Evolutionary conservation across 768 basidiomycete genomes (phyloP).

Genomic region (Gloeostereum incarnatum): DNA sequence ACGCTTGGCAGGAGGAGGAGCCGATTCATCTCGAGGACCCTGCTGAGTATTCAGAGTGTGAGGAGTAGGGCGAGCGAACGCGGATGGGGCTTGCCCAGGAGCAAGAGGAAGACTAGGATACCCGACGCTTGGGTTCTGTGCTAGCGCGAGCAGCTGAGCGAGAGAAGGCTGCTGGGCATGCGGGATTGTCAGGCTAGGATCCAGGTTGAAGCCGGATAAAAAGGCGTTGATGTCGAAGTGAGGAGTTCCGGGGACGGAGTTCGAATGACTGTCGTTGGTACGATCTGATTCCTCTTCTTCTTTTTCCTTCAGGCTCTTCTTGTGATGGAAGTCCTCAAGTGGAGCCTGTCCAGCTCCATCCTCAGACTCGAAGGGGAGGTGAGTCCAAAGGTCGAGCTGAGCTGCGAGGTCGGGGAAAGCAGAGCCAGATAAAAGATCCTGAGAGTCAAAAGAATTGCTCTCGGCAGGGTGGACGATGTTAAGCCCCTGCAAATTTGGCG

Average conservation of each 20-base stretch:
- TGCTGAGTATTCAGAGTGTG: too few species aligned
- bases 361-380: slow-evolving; percentile 71
- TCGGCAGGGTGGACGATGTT: slow-evolving; percentile 63
- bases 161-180: slow-evolving; percentile 40
- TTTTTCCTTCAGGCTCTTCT: slow-evolving; percentile 29
- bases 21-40: slow-evolving; percentile 17
- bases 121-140: neutral
- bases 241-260: slow-evolving; percentile 40
- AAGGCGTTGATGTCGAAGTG: slow-evolving; percentile 29
- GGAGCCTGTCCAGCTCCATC: slow-evolving; percentile 40
- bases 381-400: slow-evolving; percentile 79
- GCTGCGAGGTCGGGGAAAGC: slow-evolving; percentile 68
- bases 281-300: slow-evolving; percentile 40
- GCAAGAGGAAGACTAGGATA: slow-evolving; percentile 10
- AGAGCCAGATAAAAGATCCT: slow-evolving; percentile 54
- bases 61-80: slow-evolving; percentile 13
- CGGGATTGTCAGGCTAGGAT: slow-evolving; percentile 27
- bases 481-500: slow-evolving; percentile 66
- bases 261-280: slow-evolving; percentile 50
- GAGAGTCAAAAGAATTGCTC: slow-evolving; percentile 28
- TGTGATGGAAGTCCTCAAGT: slow-evolving; percentile 19
- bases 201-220: slow-evolving; percentile 27
- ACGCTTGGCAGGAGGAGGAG: slow-evolving; percentile 36
- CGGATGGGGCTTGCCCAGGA: slow-evolving; percentile 12
- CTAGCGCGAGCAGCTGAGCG: slow-evolving; percentile 58